Percentiles rank a stretch among this genome's conserved stretches.
These are phyloP conservation scores for Xylariaceae sp. DNA, from an alignment of 2,329 filamentous ascomycete species.

Conservation along the genomic window DNA sequence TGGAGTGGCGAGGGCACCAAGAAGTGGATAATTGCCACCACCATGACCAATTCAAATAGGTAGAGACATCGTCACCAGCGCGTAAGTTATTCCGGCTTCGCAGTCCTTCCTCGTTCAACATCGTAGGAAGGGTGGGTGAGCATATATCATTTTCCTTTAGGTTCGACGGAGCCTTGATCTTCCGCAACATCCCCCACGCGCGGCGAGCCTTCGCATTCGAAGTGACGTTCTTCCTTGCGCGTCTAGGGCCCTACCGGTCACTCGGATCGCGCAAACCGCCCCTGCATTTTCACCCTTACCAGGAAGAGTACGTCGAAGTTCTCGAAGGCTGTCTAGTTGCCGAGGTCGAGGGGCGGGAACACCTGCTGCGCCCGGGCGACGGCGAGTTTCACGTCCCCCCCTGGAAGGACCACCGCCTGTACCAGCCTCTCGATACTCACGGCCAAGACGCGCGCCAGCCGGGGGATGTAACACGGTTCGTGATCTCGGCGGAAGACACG, in stretches of 20 bases:
- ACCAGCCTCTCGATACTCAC: slow-evolving; percentile 20
- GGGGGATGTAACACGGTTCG: neutral
- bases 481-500: slow-evolving; percentile 14
- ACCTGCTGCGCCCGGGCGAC: slow-evolving; percentile 25
- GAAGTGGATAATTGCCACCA: too few species aligned
- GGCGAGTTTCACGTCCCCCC: slow-evolving; percentile 28
- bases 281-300: slow-evolving; percentile 38
- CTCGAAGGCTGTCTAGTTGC: slow-evolving; percentile 33
- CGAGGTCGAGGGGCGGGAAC: slow-evolving; percentile 34
- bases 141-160: too few species aligned
- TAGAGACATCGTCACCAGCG: too few species aligned
- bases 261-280: slow-evolving; percentile 35
- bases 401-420: slow-evolving; percentile 33
- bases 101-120: too few species aligned
- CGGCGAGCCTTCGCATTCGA: slow-evolving; percentile 32
- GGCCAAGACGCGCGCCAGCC: too few species aligned
- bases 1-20: too few species aligned
- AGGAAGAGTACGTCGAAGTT: slow-evolving; percentile 38
- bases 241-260: slow-evolving; percentile 26
- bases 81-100: too few species aligned
- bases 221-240: slow-evolving; percentile 31
- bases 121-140: too few species aligned
- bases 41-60: too few species aligned
- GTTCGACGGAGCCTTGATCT: too few species aligned
- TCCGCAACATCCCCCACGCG: too few species aligned